Base-by-base conservation (phyloP, 2,329 filamentous ascomycete species). In the Cladosporium halotolerans region DNA sequence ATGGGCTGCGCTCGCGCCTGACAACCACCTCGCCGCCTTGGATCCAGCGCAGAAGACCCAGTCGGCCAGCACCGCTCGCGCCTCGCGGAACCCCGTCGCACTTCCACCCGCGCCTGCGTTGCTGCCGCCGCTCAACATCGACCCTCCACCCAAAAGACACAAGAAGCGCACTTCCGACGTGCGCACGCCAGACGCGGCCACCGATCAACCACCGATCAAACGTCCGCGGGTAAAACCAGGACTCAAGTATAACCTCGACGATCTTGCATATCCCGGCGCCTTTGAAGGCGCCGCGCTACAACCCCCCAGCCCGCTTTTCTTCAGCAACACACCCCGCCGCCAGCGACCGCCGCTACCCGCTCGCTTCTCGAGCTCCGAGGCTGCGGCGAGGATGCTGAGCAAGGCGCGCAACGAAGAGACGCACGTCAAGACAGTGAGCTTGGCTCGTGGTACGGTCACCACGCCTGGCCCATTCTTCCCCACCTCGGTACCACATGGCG, bases 351-450 rank as follows among this genome's bases (percentile, higher is more conserved):
- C 64, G 33, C 69, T 79, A 41, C 76, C 76, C 14, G 63, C 70
- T 34, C 81, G 77, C 72, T 84, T 75, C 78, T 82, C 64, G 68
- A 81, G 70, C 68, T 77, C 69, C 68, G 79, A 71, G 71, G 77
- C 70, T 69, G 81, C 79, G 57, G 77, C 80, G 31, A 88, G 67
- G 60, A 85, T 76, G 70, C 70, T 79, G 57, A 75, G 72, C 62
- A 77, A 75, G 59, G 71, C 74, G n/a, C 72, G 70, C 13, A 66
- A 61, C n/a, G 76, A 79, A 55, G 76, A 79, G 40, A 68, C 62
- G 52, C 70, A 70, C 59, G 72, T 79, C 63, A 79, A 76, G 67
- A 79, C 76, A 3, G 76, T 79, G 39, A 78, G 71, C 32, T 66
- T 79, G 44, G 73, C 76, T 10, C 69, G 76, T 16, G 76, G 76